A percentile compares a stretch with the other conserved stretches of the same genome.
Evolutionary conservation across 2,329 filamentous ascomycete genomes (phyloP).

Genomic region (Cladosporium sphaerospermum): DNA sequence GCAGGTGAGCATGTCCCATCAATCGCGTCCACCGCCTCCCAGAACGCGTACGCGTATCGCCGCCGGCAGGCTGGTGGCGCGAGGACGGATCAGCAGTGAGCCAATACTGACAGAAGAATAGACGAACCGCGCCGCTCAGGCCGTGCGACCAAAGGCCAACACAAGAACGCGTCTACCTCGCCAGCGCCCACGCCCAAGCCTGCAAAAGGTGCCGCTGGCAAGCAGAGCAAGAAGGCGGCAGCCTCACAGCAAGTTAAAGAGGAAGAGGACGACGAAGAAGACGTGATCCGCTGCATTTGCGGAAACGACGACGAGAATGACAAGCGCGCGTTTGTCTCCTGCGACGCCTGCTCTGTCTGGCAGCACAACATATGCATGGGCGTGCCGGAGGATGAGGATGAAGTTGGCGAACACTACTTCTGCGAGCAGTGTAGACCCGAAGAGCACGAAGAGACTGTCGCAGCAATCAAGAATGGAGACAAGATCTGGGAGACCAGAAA

Average conservation of each 20-base stretch:
- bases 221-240: conserved; percentile 23
- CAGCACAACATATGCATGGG: conserved; percentile 97
- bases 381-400: conserved; percentile 63
- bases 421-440: conserved; percentile 85
- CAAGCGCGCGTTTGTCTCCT: conserved; percentile 89
- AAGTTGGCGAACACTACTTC: conserved; percentile 78
- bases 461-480: conserved; percentile 71
- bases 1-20: conserved; percentile 10
- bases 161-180: conserved; percentile 69
- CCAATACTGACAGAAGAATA: conserved; percentile 25
- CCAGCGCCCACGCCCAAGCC: conserved; percentile 38
- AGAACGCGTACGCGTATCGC: conserved; percentile 2
- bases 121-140: conserved; percentile 89
- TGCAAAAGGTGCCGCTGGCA: conserved; percentile 36
- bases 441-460: conserved; percentile 73
- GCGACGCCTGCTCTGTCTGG: conserved; percentile 88
- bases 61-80: background rate
- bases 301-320: conserved; percentile 82
- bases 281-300: conserved; percentile 82
- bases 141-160: conserved; percentile 92
- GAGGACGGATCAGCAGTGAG: background rate
- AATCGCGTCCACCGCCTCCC: background rate
- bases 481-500: conserved; percentile 66
- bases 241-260: conserved; percentile 41
- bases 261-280: conserved; percentile 39